Conservation (phyloP, 768 basidiomycete species). For the Calvatia gigantea region DNA sequence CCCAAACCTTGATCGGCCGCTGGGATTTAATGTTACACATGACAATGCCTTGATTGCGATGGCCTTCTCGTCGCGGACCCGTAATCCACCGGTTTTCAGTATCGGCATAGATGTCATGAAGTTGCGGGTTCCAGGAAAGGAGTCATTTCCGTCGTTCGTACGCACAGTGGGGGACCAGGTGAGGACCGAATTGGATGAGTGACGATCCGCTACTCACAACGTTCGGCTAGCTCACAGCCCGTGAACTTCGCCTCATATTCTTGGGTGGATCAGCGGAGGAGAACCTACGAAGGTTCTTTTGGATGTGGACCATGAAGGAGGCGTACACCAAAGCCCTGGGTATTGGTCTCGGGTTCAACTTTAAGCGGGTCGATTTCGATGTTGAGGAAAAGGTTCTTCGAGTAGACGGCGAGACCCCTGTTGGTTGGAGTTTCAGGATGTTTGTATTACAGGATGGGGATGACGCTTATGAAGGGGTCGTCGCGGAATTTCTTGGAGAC, state of each 20-base stretch:
- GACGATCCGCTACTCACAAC: slow-evolving; percentile 6
- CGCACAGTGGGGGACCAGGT: slow-evolving; percentile 67
- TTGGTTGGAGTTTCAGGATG: slow-evolving; percentile 67
- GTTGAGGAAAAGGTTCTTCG: slow-evolving; percentile 44
- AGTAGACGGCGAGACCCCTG: slow-evolving; percentile 53
- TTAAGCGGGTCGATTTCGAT: slow-evolving; percentile 72
- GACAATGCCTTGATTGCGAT: slow-evolving; percentile 73
- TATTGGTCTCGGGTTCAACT: slow-evolving; percentile 78
- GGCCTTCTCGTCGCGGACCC: slow-evolving; percentile 46
- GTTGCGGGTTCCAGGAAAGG: slow-evolving; percentile 55
- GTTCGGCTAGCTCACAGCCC: slow-evolving; percentile 35
- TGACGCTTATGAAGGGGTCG: slow-evolving; percentile 63
- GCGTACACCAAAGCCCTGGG: slow-evolving; percentile 90
- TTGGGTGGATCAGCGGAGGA: slow-evolving; percentile 42
- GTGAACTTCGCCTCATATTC: slow-evolving; percentile 37
- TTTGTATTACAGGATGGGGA: slow-evolving; percentile 48
- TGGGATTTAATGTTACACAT: slow-evolving; percentile 81
- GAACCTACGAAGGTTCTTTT: slow-evolving; percentile 63
- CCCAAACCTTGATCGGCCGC: slow-evolving; percentile 42
- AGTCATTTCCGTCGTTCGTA: slow-evolving; percentile 58
- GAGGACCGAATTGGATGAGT: slow-evolving; percentile 10
- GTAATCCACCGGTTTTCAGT: slow-evolving; percentile 49
- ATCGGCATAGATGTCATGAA: slow-evolving; percentile 86
- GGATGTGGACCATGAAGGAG: slow-evolving; percentile 90
- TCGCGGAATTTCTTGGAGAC: slow-evolving; percentile 57